These are phyloP conservation scores for Oryza brachyantha DNA, from an alignment of 176 grass and related monocot species.

Conservation along the genomic window DNA sequence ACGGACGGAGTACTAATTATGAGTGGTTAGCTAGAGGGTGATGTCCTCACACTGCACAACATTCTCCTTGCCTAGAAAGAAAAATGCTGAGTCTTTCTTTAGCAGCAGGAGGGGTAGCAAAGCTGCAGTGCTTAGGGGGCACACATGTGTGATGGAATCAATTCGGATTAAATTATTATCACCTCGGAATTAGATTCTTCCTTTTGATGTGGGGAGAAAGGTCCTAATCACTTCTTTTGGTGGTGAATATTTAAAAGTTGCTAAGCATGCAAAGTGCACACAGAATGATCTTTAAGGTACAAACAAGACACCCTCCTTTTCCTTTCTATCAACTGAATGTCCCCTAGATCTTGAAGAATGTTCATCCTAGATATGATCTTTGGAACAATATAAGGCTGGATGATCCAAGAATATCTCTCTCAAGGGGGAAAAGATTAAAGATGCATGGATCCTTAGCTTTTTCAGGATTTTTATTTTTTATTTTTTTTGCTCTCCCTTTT, in stretches of 20 bases:
- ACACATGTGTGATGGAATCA: conserved; percentile 21
- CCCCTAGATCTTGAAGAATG: conserved; percentile 54
- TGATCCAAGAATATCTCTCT: conserved; percentile 67
- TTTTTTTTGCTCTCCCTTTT: background rate
- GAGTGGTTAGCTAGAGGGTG: background rate
- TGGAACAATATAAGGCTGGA: conserved; percentile 46
- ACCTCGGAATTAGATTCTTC: conserved; percentile 47
- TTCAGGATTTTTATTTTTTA: conserved; percentile 8
- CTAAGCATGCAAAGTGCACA: conserved; percentile 70
- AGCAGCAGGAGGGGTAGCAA: background rate
- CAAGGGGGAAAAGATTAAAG: conserved; percentile 33
- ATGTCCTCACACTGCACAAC: conserved; percentile 31
- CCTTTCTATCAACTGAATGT: conserved; percentile 75
- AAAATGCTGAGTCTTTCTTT: conserved; percentile 51
- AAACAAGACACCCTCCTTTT: conserved; percentile 41
- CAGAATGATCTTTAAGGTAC: conserved; percentile 69
- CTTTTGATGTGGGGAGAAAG: conserved; percentile 49
- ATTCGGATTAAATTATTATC: conserved; percentile 26
- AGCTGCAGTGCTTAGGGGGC: background rate
- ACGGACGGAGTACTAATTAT: too few relatives aligned
- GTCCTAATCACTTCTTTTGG: conserved; percentile 76
- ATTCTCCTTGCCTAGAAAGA: conserved; percentile 20
- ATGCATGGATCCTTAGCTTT: conserved; percentile 33
- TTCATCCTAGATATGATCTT: conserved; percentile 41
- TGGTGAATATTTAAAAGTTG: conserved; percentile 78